phyloP scores from a whole-genome alignment of 768 basidiomycete genomes.

The Rhizopogon salebrosus region DNA sequence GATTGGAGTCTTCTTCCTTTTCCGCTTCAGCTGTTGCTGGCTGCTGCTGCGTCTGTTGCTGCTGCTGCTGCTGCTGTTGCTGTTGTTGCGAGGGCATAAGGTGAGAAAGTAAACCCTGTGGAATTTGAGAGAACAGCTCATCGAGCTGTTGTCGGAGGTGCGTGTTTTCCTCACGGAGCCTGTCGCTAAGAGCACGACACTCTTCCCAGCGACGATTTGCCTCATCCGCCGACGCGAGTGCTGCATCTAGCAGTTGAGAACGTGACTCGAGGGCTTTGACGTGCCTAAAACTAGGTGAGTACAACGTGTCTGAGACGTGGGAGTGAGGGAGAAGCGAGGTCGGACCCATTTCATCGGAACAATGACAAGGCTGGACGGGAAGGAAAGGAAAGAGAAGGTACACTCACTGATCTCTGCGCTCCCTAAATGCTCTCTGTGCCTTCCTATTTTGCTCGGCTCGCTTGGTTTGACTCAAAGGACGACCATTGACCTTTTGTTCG shows the following conservation, averaged over 20 bases:
- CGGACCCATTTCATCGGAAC: not conserved
- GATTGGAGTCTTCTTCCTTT: conserved; percentile 16
- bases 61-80: conserved; percentile 13
- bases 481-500: conserved; percentile 25
- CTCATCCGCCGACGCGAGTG: conserved; percentile 81
- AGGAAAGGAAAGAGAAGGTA: conserved; percentile 2
- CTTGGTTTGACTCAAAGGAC: conserved; percentile 73
- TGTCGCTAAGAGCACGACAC: conserved; percentile 84
- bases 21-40: conserved; percentile 19
- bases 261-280: conserved; percentile 85
- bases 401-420: conserved; percentile 81
- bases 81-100: conserved; percentile 1
- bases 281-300: conserved; percentile 45
- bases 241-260: conserved; percentile 80
- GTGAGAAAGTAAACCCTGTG: conserved; percentile 18
- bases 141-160: conserved; percentile 22
- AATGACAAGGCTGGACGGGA: not conserved
- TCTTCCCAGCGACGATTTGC: conserved; percentile 89
- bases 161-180: conserved; percentile 56
- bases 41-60: conserved; percentile 16
- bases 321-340: not conserved
- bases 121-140: conserved; percentile 33
- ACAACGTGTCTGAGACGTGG: not conserved
- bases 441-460: conserved; percentile 94
- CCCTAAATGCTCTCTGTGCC: conserved; percentile 87